Conservation (phyloP, 2,329 filamentous ascomycete genomes). For the Cladophialophora yegresii region DNA sequence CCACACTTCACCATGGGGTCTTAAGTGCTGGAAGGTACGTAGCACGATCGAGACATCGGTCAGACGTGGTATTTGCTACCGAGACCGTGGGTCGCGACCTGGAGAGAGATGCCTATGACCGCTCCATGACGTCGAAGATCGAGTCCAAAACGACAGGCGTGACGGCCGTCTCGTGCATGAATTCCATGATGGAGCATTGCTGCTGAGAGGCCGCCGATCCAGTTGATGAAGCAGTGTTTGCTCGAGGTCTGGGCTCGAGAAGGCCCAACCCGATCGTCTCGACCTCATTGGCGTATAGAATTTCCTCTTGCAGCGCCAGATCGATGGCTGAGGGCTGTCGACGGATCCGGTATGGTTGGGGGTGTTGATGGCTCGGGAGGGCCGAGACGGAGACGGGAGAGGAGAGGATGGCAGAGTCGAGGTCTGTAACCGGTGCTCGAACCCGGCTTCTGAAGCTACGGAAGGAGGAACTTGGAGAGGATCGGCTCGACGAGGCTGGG, state of each 20-base stretch:
- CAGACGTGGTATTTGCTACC: neutral
- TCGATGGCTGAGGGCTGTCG: constrained; percentile 49
- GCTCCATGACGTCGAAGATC: constrained; percentile 52
- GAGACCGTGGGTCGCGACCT: neutral
- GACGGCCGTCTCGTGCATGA: constrained; percentile 27
- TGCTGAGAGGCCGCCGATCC: constrained; percentile 10
- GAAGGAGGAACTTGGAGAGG: constrained; percentile 37
- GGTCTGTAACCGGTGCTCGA: constrained; percentile 37
- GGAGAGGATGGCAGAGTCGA: constrained; percentile 33
- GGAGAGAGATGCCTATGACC: constrained; percentile 14
- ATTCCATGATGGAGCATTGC: constrained; percentile 31
- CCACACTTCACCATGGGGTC: neutral
- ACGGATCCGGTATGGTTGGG: constrained; percentile 39
- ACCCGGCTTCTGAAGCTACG: constrained; percentile 39
- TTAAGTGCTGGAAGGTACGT: neutral
- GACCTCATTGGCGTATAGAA: constrained; percentile 44
- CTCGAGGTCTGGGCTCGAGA: constrained; percentile 48
- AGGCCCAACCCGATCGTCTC: constrained; percentile 47
- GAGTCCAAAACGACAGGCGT: constrained; percentile 47
- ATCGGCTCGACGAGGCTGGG: constrained; percentile 34
- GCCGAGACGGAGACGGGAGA: constrained; percentile 7
- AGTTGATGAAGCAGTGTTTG: constrained; percentile 32
- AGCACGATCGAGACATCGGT: neutral
- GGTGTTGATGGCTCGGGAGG: constrained; percentile 5
- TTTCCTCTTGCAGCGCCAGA: constrained; percentile 46